Conservation (phyloP, 495 filamentous ascomycete species). For the Chaetomium cochliodes region DNA sequence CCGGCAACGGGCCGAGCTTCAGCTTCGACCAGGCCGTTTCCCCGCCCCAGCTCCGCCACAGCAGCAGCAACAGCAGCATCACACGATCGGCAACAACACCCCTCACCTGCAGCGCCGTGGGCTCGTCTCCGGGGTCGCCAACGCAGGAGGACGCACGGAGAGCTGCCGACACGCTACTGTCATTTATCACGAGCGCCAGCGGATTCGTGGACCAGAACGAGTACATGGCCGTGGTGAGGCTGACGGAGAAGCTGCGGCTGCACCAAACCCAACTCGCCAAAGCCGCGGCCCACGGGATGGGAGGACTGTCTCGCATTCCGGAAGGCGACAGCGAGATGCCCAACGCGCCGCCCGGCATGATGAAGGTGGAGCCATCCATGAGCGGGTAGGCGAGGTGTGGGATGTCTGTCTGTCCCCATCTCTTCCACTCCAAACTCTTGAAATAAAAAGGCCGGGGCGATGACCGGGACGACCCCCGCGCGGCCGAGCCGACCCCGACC, state of each 20-base stretch:
- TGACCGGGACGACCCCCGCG: not conserved
- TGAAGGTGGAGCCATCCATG: constrained; percentile 30
- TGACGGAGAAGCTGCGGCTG: constrained; percentile 85
- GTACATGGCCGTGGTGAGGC: constrained; percentile 74
- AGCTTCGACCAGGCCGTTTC: constrained; percentile 54
- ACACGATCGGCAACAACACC: constrained; percentile 46
- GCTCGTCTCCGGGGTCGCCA: constrained; percentile 60
- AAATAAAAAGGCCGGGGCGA: not conserved
- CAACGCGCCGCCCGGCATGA: constrained; percentile 24
- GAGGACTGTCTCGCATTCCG: constrained; percentile 66
- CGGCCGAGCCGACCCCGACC: not conserved
- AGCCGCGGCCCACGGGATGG: constrained; percentile 53
- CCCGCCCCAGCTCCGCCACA: constrained; percentile 54
- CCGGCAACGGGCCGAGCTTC: constrained; percentile 58
- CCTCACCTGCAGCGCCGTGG: constrained; percentile 40
- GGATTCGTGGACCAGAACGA: constrained; percentile 77
- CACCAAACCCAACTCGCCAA: constrained; percentile 56
- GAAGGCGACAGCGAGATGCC: constrained; percentile 58
- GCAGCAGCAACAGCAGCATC: constrained; percentile 54
- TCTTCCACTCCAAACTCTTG: not conserved
- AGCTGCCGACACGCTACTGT: constrained; percentile 82
- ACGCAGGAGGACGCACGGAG: constrained; percentile 86
- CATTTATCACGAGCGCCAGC: constrained; percentile 72
- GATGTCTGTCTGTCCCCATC: not conserved
- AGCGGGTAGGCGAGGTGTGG: constrained; percentile 17